A percentile compares a stretch with the other conserved stretches of the same genome.
Evolutionary conservation across 176 grass and related monocot species (phyloP).

Genomic region (Urochloa ruziziensis): DNA sequence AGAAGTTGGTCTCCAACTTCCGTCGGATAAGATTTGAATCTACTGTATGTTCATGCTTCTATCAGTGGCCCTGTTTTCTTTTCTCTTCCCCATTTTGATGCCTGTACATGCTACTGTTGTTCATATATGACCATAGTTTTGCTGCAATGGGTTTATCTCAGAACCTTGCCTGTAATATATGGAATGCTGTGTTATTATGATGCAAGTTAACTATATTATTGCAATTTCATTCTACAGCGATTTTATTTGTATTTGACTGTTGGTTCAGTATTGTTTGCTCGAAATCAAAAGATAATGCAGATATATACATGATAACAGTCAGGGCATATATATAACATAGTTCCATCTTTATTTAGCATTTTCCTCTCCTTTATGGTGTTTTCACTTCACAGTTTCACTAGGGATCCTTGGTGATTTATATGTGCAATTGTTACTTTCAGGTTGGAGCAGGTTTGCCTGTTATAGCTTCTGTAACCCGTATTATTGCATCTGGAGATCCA

Average conservation of each 20-base stretch:
- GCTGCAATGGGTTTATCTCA: neutral
- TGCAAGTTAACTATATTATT: neutral
- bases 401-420: neutral
- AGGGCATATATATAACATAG: neutral
- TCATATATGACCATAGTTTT: neutral
- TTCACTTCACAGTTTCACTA: slow-evolving; percentile 11
- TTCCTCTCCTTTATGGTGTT: neutral
- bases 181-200: neutral
- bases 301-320: neutral
- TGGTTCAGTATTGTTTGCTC: neutral
- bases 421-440: slow-evolving; percentile 44
- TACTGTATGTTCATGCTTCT: slow-evolving; percentile 59
- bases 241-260: neutral
- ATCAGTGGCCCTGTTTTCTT: neutral
- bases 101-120: neutral
- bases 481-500: slow-evolving; percentile 81
- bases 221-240: neutral
- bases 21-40: slow-evolving; percentile 85
- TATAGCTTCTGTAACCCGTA: slow-evolving; percentile 79
- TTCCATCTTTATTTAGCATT: neutral
- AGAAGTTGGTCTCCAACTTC: slow-evolving; percentile 68
- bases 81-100: neutral
- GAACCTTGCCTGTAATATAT: neutral
- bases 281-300: neutral
- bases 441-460: slow-evolving; percentile 94